Base-by-base conservation (phyloP, 306 rosid species). In the Citrullus mucosospermus region DNA sequence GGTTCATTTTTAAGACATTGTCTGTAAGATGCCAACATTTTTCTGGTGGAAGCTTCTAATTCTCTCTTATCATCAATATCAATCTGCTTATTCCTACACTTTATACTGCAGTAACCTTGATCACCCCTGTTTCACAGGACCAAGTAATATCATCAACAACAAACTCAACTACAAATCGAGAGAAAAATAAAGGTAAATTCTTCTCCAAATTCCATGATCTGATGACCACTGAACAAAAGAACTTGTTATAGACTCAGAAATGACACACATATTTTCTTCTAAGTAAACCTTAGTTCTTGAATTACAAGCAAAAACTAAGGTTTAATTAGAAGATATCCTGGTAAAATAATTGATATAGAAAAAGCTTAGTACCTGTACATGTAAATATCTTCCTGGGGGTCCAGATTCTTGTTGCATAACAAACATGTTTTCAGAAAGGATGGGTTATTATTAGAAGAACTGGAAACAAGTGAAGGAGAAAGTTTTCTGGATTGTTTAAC, bases 351-450 rank as follows among this genome's bases (percentile, higher is more conserved):
- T 59, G 12, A 34, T 2, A 16, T 53, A 53, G 20, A 18, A 38
- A 18, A 68, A 43, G 16, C n/a, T 11, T 77, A 60, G 70, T 65
- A 86, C 91, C 91, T 88, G 82, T 88, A 86, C 89, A 88, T 86
- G 69, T 88, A 86, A 77, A 86, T 83, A 74, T 88, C 91, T 79
- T 84, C 81, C 6, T 88, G 88, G 34, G 78, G 88, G 70, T 80
- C 60, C 18, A 86, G 65, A 44, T 80, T 78, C 67, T 84, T 84
- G 85, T 84, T 54, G 89, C 91, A 88, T 28, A 88, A 66, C 28
- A 54, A 18, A 44, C 91, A 86, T 32, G 82, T 79, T 81, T 86
- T 88, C 15, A 86, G 86, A 81, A 84, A 84, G 55, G 81, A 80
- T n/a, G 78, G 78, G 44, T 8, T 28, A 17, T 81, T 80, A 28